phyloP scores from a whole-genome alignment of 768 basidiomycete species.

The Suillus lakei region DNA sequence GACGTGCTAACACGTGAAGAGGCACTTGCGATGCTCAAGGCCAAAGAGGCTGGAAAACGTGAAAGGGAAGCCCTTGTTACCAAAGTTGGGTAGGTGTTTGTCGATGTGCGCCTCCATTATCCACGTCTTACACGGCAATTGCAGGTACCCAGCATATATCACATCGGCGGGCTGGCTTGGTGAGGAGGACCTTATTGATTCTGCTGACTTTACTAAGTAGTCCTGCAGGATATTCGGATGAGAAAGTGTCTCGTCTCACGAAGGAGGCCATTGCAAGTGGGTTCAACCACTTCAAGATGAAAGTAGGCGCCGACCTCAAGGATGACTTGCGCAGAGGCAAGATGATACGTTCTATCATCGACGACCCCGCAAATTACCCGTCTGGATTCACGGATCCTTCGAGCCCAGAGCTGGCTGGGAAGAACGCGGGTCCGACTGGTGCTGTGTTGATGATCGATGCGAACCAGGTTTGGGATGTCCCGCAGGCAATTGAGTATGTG shows the following conservation, averaged over 20 bases:
- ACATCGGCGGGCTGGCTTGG: conserved; percentile 94
- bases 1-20: conserved; percentile 93
- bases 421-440: conserved; percentile 95
- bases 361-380: conserved; percentile 86
- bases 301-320: conserved; percentile 85
- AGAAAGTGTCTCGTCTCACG: conserved; percentile 87
- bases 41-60: conserved; percentile 75
- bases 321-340: conserved; percentile 87
- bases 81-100: conserved; percentile 57
- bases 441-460: conserved; percentile 97
- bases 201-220: conserved; percentile 15
- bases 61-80: conserved; percentile 79
- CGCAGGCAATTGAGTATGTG: conserved; percentile 91
- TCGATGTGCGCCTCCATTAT: not conserved
- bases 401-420: conserved; percentile 69
- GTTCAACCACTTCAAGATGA: conserved; percentile 99
- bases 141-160: conserved; percentile 90
- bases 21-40: conserved; percentile 81
- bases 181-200: conserved; percentile 24
- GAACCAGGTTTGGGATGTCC: conserved; percentile 96
- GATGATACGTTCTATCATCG: conserved; percentile 93
- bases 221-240: conserved; percentile 79
- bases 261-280: conserved; percentile 84
- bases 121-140: not conserved
- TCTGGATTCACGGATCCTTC: conserved; percentile 58